Evolutionary conservation across 352 stramenopile species (phyloP), one percentile per base, ranked within the genome.

Genomic region (Pythium aphanidermatum): DNA sequence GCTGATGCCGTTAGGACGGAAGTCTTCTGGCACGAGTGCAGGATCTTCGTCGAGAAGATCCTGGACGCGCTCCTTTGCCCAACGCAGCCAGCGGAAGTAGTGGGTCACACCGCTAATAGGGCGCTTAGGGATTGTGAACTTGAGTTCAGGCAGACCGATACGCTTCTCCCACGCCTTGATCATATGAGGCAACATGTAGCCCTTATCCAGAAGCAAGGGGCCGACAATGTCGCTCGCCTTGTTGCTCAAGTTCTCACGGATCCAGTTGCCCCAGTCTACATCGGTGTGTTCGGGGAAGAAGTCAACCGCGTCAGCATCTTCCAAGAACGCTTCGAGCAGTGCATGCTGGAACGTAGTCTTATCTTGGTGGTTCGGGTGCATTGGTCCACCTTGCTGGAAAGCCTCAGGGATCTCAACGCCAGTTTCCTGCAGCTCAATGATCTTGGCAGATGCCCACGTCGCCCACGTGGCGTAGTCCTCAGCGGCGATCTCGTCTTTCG

Each of bases 31-130:
- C 21, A 88, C 63, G 26, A 52, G 30, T 4, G 53, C 46, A 14
- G 44, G 36, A 16, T 71, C 56, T 11, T 61, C 58, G 42, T 85
- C 57, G 25, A 74, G 48, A 3, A 86, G 32, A 32, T 71, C 52
- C 30, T 84, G 69, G 11, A 81, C 50, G 17, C 69, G 68, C 51
- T 86, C 74, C 43, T 89, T 89, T 13, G 47, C 43, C 70, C 72
- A 89, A 16, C 74, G 72, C 23, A 89, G 63, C 72, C 74, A 89
- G 6, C 66, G 62, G 34, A 84, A 86, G 53, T 83, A 86, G 29
- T 86, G 70, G 23, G 68, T 68, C 20, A 86, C 58, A 21, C 58
- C 69, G 46, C 56, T 84, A 11, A 82, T 48, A 0, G 55, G 47
- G 8, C 46, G 57, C 51, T 75, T 82, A 1, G 76, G 70, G 28